phyloP scores from a whole-genome alignment of 2,329 filamentous ascomycete genomes.

The Ophiostoma sp. region DNA sequence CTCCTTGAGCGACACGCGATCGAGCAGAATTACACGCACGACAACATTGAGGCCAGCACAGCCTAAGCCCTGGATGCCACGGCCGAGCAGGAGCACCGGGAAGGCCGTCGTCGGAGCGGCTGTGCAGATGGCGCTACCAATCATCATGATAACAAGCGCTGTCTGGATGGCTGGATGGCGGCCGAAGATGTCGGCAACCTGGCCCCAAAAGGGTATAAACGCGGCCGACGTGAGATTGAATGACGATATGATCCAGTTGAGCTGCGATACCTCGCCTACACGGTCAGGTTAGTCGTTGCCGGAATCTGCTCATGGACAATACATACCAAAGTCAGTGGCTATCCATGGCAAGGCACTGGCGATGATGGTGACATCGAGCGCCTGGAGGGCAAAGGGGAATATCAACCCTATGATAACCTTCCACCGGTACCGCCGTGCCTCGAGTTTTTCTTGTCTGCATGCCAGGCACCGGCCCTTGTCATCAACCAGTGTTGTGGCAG shows the following conservation, averaged over 20 bases:
- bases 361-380: constrained; percentile 59
- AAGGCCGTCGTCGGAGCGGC: constrained; percentile 50
- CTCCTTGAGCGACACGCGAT: constrained; percentile 56
- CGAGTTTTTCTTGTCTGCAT: constrained; percentile 33
- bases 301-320: no score
- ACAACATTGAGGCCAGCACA: constrained; percentile 57
- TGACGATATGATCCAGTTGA: constrained; percentile 65
- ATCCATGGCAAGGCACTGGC: constrained; percentile 58
- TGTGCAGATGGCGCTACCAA: constrained; percentile 58
- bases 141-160: constrained; percentile 50
- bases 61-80: constrained; percentile 57
- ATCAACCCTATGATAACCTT: constrained; percentile 55
- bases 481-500: background rate
- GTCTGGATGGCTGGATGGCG: constrained; percentile 54
- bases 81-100: constrained; percentile 55
- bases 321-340: constrained; percentile 55
- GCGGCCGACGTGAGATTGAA: constrained; percentile 63
- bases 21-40: constrained; percentile 58
- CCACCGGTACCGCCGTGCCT: constrained; percentile 44
- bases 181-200: constrained; percentile 60
- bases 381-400: constrained; percentile 56
- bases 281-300: constrained; percentile 10
- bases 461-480: constrained; percentile 11
- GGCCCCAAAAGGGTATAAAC: constrained; percentile 61
- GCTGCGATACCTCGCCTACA: constrained; percentile 47